Conservation (phyloP, 2,329 filamentous ascomycete genomes). For the Huntiella decipiens region DNA sequence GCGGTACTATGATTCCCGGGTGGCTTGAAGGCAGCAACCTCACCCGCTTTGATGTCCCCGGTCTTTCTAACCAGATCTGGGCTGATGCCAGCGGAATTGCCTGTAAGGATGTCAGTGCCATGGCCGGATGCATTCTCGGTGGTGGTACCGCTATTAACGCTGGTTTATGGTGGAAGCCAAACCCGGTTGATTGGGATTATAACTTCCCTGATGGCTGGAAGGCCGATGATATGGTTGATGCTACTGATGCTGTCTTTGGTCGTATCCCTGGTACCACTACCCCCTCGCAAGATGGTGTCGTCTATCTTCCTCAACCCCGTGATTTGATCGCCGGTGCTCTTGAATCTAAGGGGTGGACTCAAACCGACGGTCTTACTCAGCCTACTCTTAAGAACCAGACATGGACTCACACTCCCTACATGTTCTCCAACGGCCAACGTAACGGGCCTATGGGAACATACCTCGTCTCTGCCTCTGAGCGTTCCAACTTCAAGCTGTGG, state of each 20-base stretch:
- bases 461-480: constrained; percentile 38
- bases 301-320: constrained; percentile 50
- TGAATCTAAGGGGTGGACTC: constrained; percentile 38
- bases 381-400: constrained; percentile 46
- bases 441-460: constrained; percentile 55
- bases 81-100: constrained; percentile 41
- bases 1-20: constrained; percentile 37
- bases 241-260: constrained; percentile 42
- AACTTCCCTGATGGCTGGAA: constrained; percentile 59
- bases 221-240: constrained; percentile 37
- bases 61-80: constrained; percentile 54
- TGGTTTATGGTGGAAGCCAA: constrained; percentile 48
- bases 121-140: constrained; percentile 53
- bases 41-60: constrained; percentile 53
- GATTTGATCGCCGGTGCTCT: constrained; percentile 42
- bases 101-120: constrained; percentile 51
- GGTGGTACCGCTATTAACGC: constrained; percentile 49
- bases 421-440: constrained; percentile 47
- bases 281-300: constrained; percentile 46
- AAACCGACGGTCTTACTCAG: constrained; percentile 35
- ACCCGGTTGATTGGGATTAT: constrained; percentile 47
- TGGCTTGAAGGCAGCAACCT: constrained; percentile 45
- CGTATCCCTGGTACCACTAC: constrained; percentile 51
- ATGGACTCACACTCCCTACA: constrained; percentile 45
- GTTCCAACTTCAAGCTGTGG: constrained; percentile 48